Percentiles rank a stretch among this genome's conserved stretches.
These are phyloP conservation scores for Cladosporium sp. DNA, from an alignment of 2,329 filamentous ascomycete species.

Conservation along the genomic window DNA sequence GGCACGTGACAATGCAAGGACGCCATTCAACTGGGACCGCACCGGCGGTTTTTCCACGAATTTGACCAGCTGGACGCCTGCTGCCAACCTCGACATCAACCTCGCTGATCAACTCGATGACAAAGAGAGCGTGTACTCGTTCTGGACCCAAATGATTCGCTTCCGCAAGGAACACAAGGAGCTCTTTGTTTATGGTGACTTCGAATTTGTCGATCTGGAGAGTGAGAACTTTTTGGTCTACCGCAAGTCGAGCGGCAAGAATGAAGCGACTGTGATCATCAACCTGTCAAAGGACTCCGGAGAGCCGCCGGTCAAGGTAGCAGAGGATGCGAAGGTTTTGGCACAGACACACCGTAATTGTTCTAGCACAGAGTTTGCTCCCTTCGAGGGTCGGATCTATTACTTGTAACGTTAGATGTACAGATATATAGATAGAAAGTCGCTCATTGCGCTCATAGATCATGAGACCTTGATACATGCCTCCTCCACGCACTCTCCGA, in stretches of 20 bases:
- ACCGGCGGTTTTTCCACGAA: conserved; percentile 61
- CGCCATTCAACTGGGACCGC: conserved; percentile 65
- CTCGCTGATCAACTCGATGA: conserved; percentile 51
- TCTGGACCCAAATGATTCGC: conserved; percentile 52
- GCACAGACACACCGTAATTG: background rate
- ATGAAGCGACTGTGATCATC: conserved; percentile 1
- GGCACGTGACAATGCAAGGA: conserved; percentile 64
- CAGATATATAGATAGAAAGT: no score
- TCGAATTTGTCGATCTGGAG: conserved; percentile 50
- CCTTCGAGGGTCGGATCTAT: conserved; percentile 1
- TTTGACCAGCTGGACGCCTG: conserved; percentile 65
- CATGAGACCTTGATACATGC: no score
- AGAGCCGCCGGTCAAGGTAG: background rate
- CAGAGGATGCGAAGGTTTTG: background rate
- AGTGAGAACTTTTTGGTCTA: conserved; percentile 47
- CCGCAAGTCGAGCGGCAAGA: background rate
- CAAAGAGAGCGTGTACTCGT: conserved; percentile 52
- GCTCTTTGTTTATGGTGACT: conserved; percentile 64
- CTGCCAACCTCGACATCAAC: conserved; percentile 58
- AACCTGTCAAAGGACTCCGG: conserved; percentile 4
- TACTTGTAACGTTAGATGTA: background rate
- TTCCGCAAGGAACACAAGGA: conserved; percentile 58
- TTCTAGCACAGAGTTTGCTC: background rate
- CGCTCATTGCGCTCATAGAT: no score
- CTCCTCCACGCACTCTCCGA: conserved; percentile 21